phyloP scores from a whole-genome alignment of 2,329 filamentous ascomycete species.

The Keithomyces neogunnii region DNA sequence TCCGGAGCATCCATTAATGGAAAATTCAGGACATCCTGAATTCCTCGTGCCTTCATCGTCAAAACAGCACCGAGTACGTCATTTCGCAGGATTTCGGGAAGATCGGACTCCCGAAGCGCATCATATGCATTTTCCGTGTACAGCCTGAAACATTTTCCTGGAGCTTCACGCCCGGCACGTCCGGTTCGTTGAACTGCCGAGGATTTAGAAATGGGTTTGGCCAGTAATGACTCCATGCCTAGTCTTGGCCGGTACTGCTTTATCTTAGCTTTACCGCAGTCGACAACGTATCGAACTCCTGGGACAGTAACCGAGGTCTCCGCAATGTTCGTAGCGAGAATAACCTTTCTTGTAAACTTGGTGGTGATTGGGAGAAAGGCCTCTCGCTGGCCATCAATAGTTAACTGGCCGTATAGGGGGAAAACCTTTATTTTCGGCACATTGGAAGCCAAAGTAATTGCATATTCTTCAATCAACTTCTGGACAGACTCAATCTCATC shows the following conservation, averaged over 20 bases:
- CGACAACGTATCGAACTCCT: conserved; percentile 83
- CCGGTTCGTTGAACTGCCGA: conserved; percentile 88
- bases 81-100: conserved; percentile 83
- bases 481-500: conserved; percentile 84
- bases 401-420: conserved; percentile 83
- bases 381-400: conserved; percentile 75
- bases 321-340: conserved; percentile 94
- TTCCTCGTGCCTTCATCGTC: conserved; percentile 87
- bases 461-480: conserved; percentile 72
- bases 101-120: conserved; percentile 61
- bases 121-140: conserved; percentile 77
- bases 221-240: conserved; percentile 82
- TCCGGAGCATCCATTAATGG: conserved; percentile 79
- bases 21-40: conserved; percentile 73
- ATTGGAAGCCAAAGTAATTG: conserved; percentile 61
- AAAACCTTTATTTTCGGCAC: conserved; percentile 65
- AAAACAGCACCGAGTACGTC: conserved; percentile 80
- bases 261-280: conserved; percentile 88
- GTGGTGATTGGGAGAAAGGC: conserved; percentile 72
- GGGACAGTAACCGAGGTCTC: conserved; percentile 96
- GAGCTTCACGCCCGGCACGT: conserved; percentile 84
- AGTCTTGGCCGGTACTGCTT: conserved; percentile 82
- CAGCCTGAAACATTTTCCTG: conserved; percentile 81
- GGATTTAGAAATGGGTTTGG: conserved; percentile 86
- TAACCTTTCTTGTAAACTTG: conserved; percentile 73